Conservation (phyloP, 805 yeast genomes). For the Lipomyces yamadae region DNA sequence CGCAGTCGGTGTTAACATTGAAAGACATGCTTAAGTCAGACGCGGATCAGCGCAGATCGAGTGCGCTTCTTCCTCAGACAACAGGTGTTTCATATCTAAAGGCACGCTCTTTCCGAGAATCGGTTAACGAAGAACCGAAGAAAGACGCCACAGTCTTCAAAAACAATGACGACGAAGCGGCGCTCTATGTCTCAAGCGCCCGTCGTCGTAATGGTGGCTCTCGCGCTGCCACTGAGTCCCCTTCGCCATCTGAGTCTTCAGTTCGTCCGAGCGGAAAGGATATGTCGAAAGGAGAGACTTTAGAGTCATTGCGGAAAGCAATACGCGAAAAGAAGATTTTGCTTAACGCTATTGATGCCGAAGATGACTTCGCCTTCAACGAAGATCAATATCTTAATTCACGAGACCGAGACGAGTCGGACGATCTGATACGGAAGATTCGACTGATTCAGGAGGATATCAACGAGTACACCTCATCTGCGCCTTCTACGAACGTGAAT, state of each 20-base stretch:
- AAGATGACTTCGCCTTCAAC: constrained; percentile 51
- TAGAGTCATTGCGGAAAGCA: constrained; percentile 63
- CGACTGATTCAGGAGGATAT: constrained; percentile 50
- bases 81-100: constrained; percentile 45
- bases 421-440: constrained; percentile 66
- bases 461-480: constrained; percentile 38
- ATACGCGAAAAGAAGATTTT: constrained; percentile 74
- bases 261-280: constrained; percentile 12
- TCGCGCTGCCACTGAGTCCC: constrained; percentile 37
- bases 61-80: constrained; percentile 36
- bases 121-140: constrained; percentile 44
- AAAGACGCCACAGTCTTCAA: constrained; percentile 65
- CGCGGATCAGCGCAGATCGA: constrained; percentile 42
- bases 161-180: constrained; percentile 69
- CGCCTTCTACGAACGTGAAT: constrained; percentile 43
- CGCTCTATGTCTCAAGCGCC: constrained; percentile 65
- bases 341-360: constrained; percentile 71
- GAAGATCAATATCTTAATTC: constrained; percentile 48
- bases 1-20: constrained; percentile 70
- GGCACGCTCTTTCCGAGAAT: constrained; percentile 45
- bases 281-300: constrained; percentile 42
- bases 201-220: constrained; percentile 57
- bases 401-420: constrained; percentile 61
- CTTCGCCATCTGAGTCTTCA: constrained; percentile 5
- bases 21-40: constrained; percentile 63